Base-by-base conservation (phyloP, 1,139 yeast species). In the Casaregolazyma suthepensis region DNA sequence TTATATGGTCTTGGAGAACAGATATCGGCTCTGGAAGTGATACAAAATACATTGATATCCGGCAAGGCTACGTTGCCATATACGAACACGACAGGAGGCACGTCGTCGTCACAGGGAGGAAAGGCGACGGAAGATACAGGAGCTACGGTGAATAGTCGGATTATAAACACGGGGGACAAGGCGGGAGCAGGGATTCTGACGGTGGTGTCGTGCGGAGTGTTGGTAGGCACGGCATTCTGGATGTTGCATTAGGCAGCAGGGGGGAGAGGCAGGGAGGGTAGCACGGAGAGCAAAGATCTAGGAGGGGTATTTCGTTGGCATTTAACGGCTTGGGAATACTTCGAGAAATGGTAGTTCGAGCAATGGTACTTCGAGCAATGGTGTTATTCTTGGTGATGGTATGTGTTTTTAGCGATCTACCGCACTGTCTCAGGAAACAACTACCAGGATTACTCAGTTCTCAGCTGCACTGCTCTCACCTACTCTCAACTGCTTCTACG, bases 101-200 rank as follows among this genome's bases (percentile, higher is more conserved):
- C 80, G 5, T 75, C 82, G 0, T 58, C 59, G 26, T 75, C 75
- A 9, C 59, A 62, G 43, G 55, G 62, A 4, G 57, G 61, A 13
- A 74, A 72, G 7, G 74, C 73, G 2, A 68, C 75, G 15, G 46
- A 63, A 10, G 52, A 43, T 3, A 45, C 62, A n/a, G 53, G 56
- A 48, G 52, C 57, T 37, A 56, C 56, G 13, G 49, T 56, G 43
- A 65, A 64, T 50, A 58, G 57, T 15, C 56, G 67, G n/a, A 59
- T 51, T 12, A 64, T 66, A 51, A 53, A 60, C 18, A 54, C 62
- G 13, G 86, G 83, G 44, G 96, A 88, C 66, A 78, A 73, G 58
- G 96, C 94, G 0, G 96, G 96, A 55, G 96, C 96, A 2, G 89
- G 90, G 46, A 80, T 90, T 52, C 80, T 89, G 59, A 90, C 96